Evolutionary conservation across 257 asterid genomes (phyloP).

Genomic region (Gentiana straminea): DNA sequence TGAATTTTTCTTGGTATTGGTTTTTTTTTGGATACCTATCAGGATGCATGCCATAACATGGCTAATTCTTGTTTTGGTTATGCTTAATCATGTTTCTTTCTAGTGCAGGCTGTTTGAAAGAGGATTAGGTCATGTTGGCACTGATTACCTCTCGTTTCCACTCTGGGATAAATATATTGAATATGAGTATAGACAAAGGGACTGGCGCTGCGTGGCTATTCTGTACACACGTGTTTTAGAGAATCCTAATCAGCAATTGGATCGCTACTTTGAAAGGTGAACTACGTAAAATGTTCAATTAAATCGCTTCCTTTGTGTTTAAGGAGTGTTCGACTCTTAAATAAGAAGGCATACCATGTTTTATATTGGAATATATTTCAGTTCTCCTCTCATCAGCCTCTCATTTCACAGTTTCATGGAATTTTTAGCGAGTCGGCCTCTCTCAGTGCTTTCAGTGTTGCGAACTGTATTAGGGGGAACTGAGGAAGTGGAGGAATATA

Average conservation of each 20-base stretch:
- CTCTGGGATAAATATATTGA: constrained; percentile 96
- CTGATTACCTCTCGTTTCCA: constrained; percentile 86
- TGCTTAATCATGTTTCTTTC: constrained; percentile 13
- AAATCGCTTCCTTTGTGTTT: too few relatives aligned
- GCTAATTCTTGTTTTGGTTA: constrained; percentile 13
- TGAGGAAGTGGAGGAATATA: constrained; percentile 95
- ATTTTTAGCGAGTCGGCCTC: constrained; percentile 85
- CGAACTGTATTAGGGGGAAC: constrained; percentile 74
- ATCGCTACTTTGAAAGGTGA: constrained; percentile 97
- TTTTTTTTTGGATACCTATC: constrained; percentile 22
- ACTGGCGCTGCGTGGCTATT: constrained; percentile 78
- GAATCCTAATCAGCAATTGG: constrained; percentile 87
- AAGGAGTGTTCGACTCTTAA: neutral
- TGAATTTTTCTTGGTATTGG: constrained; percentile 34
- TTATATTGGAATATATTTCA: neutral
- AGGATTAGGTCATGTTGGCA: constrained; percentile 88
- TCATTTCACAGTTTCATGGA: constrained; percentile 61
- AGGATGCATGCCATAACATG: constrained; percentile 19
- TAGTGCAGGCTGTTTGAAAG: constrained; percentile 89
- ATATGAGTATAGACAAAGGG: constrained; percentile 76
- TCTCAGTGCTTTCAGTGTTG: constrained; percentile 58
- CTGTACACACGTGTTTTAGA: constrained; percentile 76
- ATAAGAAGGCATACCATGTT: neutral
- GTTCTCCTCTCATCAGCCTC: neutral
- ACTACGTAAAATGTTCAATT: constrained; percentile 4